Evolutionary conservation across 148 eudicot genomes (phyloP).

Genomic region (Beta vulgaris): DNA sequence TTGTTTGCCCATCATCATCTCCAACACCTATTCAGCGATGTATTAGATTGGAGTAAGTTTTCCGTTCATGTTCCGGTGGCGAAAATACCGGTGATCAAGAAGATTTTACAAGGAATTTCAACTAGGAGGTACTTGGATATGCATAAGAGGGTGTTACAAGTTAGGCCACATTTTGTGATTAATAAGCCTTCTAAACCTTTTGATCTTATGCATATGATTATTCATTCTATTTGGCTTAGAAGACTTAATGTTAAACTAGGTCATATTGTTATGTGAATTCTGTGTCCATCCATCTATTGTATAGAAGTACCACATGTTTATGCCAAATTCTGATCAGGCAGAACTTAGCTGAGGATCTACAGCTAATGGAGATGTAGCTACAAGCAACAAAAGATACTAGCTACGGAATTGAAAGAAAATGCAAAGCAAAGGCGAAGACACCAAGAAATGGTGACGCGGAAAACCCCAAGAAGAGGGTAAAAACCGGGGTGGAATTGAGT

Average conservation of each 20-base stretch:
- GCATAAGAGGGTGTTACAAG: conserved; percentile 42
- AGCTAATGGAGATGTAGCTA: too few relatives aligned
- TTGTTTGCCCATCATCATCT: conserved; percentile 66
- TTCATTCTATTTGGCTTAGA: conserved; percentile 68
- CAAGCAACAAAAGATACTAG: too few relatives aligned
- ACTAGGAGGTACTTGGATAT: conserved; percentile 35
- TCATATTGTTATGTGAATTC: conserved; percentile 7
- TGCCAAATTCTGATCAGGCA: too few relatives aligned
- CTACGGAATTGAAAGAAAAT: too few relatives aligned
- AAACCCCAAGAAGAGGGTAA: too few relatives aligned
- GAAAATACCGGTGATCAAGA: conserved; percentile 44
- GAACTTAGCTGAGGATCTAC: too few relatives aligned
- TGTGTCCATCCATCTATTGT: not conserved
- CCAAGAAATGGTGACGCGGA: too few relatives aligned
- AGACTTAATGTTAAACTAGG: conserved; percentile 46
- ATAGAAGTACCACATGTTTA: too few relatives aligned
- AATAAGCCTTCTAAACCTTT: conserved; percentile 51
- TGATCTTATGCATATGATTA: conserved; percentile 58
- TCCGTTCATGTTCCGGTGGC: conserved; percentile 47
- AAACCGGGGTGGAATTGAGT: too few relatives aligned
- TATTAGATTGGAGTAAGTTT: conserved; percentile 55
- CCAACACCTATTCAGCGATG: conserved; percentile 65
- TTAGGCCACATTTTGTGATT: conserved; percentile 52
- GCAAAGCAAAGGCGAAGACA: too few relatives aligned
- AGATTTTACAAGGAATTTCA: conserved; percentile 36